These are phyloP conservation scores for Leptodontidium sp. DNA, from an alignment of 2,329 filamentous ascomycete genomes.

Conservation along the genomic window DNA sequence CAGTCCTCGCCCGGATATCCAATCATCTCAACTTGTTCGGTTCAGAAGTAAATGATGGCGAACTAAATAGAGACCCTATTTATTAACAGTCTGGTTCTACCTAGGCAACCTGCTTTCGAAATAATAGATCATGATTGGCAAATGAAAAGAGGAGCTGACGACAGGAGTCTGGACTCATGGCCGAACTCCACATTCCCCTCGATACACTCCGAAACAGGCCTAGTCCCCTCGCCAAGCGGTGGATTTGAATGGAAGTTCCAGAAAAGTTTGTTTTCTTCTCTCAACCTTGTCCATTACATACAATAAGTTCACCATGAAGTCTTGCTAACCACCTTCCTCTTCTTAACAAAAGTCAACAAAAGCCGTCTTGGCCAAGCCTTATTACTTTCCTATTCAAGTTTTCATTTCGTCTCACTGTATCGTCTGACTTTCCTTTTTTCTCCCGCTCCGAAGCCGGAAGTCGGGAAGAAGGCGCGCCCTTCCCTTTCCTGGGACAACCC, in stretches of 20 bases:
- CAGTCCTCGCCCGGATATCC: not conserved
- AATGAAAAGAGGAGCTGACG: no score
- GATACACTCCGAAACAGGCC: not conserved
- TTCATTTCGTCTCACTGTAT: not conserved
- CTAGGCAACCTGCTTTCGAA: no score
- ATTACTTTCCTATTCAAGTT: constrained; percentile 2
- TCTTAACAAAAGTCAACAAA: constrained; percentile 1
- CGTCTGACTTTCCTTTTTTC: not conserved
- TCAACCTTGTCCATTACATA: not conserved
- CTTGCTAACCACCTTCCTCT: not conserved
- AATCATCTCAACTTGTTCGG: not conserved
- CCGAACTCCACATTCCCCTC: no score
- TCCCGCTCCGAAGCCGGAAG: constrained; percentile 12
- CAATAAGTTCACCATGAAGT: no score
- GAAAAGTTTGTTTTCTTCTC: not conserved
- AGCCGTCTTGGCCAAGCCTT: not conserved
- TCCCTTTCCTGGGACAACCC: not conserved
- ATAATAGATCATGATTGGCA: no score
- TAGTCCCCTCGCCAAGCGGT: not conserved
- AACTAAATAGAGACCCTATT: no score
- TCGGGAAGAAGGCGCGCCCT: constrained; percentile 9
- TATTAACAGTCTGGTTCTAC: no score
- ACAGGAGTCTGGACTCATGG: no score
- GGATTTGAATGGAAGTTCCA: not conserved
- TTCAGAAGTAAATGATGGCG: not conserved